phyloP scores from a whole-genome alignment of 2,329 filamentous ascomycete genomes.

The Zymoseptoria pseudotritici region DNA sequence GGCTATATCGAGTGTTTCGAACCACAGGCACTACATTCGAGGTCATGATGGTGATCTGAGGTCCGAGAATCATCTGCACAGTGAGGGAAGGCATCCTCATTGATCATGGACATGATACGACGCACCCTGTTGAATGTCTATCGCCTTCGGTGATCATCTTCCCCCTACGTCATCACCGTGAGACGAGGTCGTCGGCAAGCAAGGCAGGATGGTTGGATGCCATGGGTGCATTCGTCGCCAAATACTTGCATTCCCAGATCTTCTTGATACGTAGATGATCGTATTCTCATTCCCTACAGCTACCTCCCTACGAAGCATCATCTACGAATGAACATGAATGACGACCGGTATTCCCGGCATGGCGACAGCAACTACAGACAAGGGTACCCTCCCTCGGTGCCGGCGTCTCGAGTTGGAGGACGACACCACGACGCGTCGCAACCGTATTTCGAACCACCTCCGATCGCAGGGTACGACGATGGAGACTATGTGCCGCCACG shows the following conservation, averaged over 20 bases:
- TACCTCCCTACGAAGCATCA: neutral
- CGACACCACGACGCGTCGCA: neutral
- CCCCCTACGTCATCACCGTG: neutral
- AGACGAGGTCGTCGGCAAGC: neutral
- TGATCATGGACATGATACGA: neutral
- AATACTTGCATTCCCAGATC: neutral
- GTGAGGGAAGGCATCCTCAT: neutral
- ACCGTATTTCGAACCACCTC: neutral
- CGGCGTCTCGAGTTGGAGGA: neutral
- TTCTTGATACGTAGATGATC: too few species aligned
- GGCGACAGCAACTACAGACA: neutral
- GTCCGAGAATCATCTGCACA: neutral
- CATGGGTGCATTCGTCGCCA: neutral
- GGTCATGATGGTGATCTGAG: neutral
- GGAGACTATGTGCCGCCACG: conserved; percentile 1
- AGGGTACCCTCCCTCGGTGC: neutral
- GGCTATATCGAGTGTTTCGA: neutral
- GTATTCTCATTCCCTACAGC: neutral
- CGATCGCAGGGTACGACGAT: neutral
- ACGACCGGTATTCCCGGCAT: neutral
- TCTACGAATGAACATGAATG: neutral
- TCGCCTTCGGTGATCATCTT: neutral
- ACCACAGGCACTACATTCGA: neutral
- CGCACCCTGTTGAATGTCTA: neutral
- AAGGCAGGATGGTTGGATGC: neutral